Conservation (phyloP, 768 basidiomycete species). For the Amyloporia xantha region DNA sequence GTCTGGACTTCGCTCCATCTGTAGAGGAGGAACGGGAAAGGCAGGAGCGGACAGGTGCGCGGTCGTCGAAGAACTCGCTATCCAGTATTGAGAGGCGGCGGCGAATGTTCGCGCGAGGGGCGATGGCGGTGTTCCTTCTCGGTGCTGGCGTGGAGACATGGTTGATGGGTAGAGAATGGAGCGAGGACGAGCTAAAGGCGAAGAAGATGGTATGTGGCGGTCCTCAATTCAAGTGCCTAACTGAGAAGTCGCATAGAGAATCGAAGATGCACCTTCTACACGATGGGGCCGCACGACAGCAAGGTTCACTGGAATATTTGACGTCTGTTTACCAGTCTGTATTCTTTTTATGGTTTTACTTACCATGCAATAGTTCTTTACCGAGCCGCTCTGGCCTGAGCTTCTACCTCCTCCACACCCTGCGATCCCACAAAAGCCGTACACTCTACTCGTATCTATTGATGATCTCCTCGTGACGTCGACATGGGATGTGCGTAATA, state of each 20-base stretch:
- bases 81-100: slow-evolving; percentile 74
- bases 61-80: slow-evolving; percentile 70
- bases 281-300: slow-evolving; percentile 59
- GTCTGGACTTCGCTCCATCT: slow-evolving; percentile 15
- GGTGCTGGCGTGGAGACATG: slow-evolving; percentile 52
- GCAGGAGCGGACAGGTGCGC: slow-evolving; percentile 61
- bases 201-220: slow-evolving; percentile 50
- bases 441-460: slow-evolving; percentile 85
- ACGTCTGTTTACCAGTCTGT: slow-evolving; percentile 38
- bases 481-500: slow-evolving; percentile 87
- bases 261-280: slow-evolving; percentile 52
- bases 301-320: slow-evolving; percentile 60
- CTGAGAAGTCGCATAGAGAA: slow-evolving; percentile 27
- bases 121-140: slow-evolving; percentile 45
- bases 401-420: slow-evolving; percentile 85
- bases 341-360: background rate
- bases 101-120: slow-evolving; percentile 46
- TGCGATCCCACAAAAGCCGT: slow-evolving; percentile 78
- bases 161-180: slow-evolving; percentile 77
- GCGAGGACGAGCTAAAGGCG: slow-evolving; percentile 56
- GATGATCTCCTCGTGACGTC: slow-evolving; percentile 90
- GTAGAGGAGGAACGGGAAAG: slow-evolving; percentile 34
- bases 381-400: slow-evolving; percentile 89
- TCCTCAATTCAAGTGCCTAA: background rate
- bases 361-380: slow-evolving; percentile 59